Evolutionary conservation across 306 rosid genomes (phyloP), one percentile per base, ranked within the genome.

Genomic region (Quercus aquifolioides): DNA sequence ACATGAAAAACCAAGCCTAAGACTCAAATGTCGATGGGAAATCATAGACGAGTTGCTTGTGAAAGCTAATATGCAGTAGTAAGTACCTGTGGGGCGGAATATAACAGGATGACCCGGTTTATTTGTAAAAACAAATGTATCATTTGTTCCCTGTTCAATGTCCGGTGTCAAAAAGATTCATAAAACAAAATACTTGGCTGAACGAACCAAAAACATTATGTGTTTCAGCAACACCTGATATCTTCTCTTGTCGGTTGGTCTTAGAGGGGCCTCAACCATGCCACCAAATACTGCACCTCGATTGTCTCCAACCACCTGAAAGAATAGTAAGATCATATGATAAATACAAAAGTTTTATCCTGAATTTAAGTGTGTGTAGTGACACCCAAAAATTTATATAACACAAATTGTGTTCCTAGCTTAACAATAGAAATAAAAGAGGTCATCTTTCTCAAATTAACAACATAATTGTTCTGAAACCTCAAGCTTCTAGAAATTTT

Each of bases 261-360:
- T 92, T 30, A 91, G 85, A 46, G 98, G 98, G 71, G 98, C 96
- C 85, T 94, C 98, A 77, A 94, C 89, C 86, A 94, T 82, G 84
- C 97, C 91, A 8, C 97, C 98, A 86, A 94, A 94, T n/a, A 92
- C 96, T 19, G 94, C 97, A 82, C 97, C 98, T 84, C 80, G 85
- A 77, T 82, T 86, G 73, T 94, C 97, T 63, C 97, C 93, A 71
- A 94, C 94, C 87, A 92, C 92, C 98, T 94, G 84, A 63, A 87
- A 82, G 67, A 56, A 31, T 69, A 65, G 69, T 14, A 58, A 12
- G 26, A n/a, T 67, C 49, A 79, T 14, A 30, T 35, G 26, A 35
- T 35, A 35, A 68, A 49, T 65, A 41, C 46, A 31, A 11, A 65
- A 19, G 1, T 4, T 38, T 25, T 33, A 49, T 17, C 30, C 10